These are phyloP conservation scores for Mycothermus thermophilus DNA, from an alignment of 495 filamentous ascomycete genomes.

Conservation along the genomic window DNA sequence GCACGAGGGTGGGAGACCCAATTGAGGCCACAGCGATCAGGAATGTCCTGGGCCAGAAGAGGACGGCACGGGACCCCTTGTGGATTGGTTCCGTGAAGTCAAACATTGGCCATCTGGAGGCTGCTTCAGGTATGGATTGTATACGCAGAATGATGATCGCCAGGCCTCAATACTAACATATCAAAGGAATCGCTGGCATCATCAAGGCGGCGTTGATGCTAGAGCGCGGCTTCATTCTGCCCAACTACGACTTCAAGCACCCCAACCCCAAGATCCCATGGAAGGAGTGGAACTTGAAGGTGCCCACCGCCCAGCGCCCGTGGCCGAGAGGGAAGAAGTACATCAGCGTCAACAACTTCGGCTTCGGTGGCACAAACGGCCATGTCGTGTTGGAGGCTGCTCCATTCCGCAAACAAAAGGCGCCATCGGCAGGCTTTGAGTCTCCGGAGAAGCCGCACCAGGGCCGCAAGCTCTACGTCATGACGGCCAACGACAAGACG, in stretches of 20 bases:
- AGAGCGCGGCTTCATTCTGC: slow-evolving; percentile 36
- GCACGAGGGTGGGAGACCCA: slow-evolving; percentile 37
- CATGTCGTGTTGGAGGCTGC: slow-evolving; percentile 40
- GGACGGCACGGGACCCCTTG: slow-evolving; percentile 19
- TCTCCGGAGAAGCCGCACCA: slow-evolving; percentile 13
- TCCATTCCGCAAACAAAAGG: slow-evolving; percentile 10
- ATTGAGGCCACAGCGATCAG: slow-evolving; percentile 32
- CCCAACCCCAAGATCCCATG: slow-evolving; percentile 39
- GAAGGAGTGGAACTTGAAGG: slow-evolving; percentile 32
- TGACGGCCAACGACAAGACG: slow-evolving; percentile 35
- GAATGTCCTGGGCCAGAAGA: slow-evolving; percentile 21
- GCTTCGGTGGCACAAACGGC: slow-evolving; percentile 40
- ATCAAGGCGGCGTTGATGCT: slow-evolving; percentile 45
- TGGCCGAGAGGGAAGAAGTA: slow-evolving; percentile 25
- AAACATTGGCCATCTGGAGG: slow-evolving; percentile 46
- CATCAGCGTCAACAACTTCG: slow-evolving; percentile 31
- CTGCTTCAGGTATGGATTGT: slow-evolving; percentile 25
- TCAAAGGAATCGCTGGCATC: slow-evolving; percentile 35
- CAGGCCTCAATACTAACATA: slow-evolving; percentile 1
- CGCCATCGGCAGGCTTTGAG: too few relatives aligned
- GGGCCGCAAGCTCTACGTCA: slow-evolving; percentile 29
- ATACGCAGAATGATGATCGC: too few relatives aligned
- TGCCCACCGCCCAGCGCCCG: slow-evolving; percentile 21
- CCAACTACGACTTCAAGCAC: slow-evolving; percentile 37
- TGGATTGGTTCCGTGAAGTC: slow-evolving; percentile 44